Base-by-base conservation (phyloP, 2,329 filamentous ascomycete genomes). In the Fonsecaea pugnacius region DNA sequence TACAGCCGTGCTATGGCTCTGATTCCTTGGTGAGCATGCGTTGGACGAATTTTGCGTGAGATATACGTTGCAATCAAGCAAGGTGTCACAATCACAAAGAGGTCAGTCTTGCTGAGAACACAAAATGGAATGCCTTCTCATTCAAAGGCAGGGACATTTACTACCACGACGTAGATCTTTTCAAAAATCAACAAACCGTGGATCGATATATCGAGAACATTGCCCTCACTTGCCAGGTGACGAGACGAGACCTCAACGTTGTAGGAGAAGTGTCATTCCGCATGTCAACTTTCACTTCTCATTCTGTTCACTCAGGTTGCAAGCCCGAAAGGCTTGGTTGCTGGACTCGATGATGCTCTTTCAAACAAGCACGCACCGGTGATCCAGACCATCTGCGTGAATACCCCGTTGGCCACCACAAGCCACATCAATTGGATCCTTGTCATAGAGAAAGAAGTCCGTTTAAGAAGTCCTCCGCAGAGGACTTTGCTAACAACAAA, bases 381-480 rank as follows among this genome's bases (percentile, higher is more conserved):
- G 10, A 58, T 67, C 40, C 66, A 65, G 40, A 55, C 58, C 30
- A 50, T 62, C 18, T 55, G 43, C 36, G 50, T 64, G 3, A 58
- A 43, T 14, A 54, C 50, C 43, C 51, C 30, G 1, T 35, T 61
- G 4, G 18, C 43, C 24, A 53, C 18, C 9, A 72, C 85, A 30
- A 73, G 74, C 3, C 70, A 72, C n/a, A 73, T 83, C 14, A 74
- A 77, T n/a, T 88, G 85, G 85, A 78, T 89, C 30, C 75, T 89
- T 1, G 78, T 89, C 3, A 76, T 89, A 27, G 87, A 89, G 71
- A 89, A 89, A 76, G 87, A 89, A 78, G 85, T 83, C 73, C 24
- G 60, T 38, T n/a, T 4, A 56, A 33, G 36, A 21, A 50, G n/a
- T 6, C 43, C 58, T n/a, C 46, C 35, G 21, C 27, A 62, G 33